Conservation (phyloP, 2,329 filamentous ascomycete species). For the Pseudogymnoascus sp. region DNA sequence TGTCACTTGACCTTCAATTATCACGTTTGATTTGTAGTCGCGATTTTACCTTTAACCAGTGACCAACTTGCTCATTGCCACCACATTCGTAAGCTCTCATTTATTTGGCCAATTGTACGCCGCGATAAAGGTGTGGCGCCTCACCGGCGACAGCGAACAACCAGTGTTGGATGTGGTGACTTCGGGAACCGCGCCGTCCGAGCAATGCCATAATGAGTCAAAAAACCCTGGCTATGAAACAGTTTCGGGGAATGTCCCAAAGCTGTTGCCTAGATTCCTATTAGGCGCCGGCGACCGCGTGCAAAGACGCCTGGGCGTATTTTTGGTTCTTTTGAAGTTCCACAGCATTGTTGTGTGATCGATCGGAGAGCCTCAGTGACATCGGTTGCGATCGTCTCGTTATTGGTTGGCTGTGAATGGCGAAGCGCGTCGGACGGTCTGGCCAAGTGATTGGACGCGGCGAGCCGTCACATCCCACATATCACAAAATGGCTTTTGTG, state of each 20-base stretch:
- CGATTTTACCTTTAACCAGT: not conserved
- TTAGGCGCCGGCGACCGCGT: constrained; percentile 11
- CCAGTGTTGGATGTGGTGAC: not conserved
- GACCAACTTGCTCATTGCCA: not conserved
- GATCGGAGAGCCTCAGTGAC: constrained; percentile 2
- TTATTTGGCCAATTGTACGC: not conserved
- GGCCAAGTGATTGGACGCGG: constrained; percentile 1
- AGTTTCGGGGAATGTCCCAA: constrained; percentile 18
- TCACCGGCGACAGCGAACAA: not conserved
- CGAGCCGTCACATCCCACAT: not conserved
- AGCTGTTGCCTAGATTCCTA: constrained; percentile 15
- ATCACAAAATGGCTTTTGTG: constrained; percentile 6
- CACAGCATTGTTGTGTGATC: not conserved
- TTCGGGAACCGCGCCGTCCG: not conserved
- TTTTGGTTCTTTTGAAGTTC: not conserved
- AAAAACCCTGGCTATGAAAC: constrained; percentile 18
- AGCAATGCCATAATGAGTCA: constrained; percentile 12
- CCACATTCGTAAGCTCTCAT: not conserved
- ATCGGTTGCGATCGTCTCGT: not conserved
- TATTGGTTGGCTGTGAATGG: constrained; percentile 1
- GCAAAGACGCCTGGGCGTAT: not conserved
- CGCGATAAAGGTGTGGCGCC: not conserved
- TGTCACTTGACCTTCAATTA: not conserved
- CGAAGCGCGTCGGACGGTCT: not conserved
- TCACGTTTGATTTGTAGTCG: not conserved